Percentiles rank a stretch among this genome's conserved stretches.
Conservation (phyloP, 2,329 filamentous ascomycete genomes). For the Cladophialophora immunda region DNA sequence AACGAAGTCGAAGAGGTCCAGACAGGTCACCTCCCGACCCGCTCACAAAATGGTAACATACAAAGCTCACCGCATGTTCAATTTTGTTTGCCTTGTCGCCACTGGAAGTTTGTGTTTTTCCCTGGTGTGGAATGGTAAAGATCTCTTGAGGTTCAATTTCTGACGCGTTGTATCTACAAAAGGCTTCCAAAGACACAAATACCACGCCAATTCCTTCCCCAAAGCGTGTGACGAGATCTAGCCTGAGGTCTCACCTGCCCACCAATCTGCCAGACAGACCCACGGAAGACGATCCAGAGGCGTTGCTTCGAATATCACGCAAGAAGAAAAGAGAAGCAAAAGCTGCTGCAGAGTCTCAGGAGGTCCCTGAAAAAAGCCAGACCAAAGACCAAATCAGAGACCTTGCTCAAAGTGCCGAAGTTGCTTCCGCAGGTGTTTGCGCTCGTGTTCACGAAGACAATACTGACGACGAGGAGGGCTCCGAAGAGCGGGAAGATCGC, state of each 20-base stretch:
- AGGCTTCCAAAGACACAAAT: not conserved
- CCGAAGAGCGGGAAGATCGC: too few species aligned
- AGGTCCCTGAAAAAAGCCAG: too few species aligned
- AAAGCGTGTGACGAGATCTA: not conserved
- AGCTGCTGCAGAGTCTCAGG: not conserved
- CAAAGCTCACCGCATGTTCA: not conserved
- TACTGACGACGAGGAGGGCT: too few species aligned
- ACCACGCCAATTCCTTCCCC: not conserved
- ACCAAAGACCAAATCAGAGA: too few species aligned
- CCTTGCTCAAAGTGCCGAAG: too few species aligned
- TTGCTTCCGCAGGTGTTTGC: too few species aligned
- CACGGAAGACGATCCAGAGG: not conserved
- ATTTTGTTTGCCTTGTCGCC: not conserved
- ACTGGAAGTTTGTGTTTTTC: not conserved
- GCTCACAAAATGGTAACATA: not conserved
- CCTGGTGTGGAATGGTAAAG: not conserved
- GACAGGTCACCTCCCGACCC: not conserved
- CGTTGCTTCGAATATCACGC: not conserved
- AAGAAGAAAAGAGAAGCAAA: not conserved
- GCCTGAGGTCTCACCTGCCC: not conserved
- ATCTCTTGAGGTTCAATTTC: not conserved
- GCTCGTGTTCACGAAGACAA: too few species aligned
- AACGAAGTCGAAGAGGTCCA: not conserved
- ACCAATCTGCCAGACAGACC: not conserved
- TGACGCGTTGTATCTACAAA: slow-evolving; percentile 1